Conservation (phyloP, 176 grass and related monocot species). For the Oryza meyeriana region DNA sequence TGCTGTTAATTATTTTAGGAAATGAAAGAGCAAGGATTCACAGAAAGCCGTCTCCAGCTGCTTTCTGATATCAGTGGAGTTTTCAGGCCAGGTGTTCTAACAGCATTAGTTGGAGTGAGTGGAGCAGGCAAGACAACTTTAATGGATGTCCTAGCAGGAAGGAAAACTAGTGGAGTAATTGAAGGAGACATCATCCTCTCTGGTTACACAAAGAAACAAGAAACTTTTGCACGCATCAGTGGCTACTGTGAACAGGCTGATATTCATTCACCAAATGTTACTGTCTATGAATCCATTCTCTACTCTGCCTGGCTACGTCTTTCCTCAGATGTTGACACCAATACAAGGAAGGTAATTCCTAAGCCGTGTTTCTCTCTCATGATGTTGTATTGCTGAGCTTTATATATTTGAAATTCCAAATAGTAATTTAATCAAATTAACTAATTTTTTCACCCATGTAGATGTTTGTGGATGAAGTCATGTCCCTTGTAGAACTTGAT, state of each 20-base stretch:
- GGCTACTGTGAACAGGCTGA: conserved; percentile 92
- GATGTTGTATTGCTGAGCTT: neutral
- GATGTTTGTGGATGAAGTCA: conserved; percentile 95
- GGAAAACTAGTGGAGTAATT: conserved; percentile 77
- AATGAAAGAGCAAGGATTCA: conserved; percentile 85
- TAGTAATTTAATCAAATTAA: neutral
- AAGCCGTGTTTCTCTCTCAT: neutral
- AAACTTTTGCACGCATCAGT: conserved; percentile 83
- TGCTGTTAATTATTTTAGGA: conserved; percentile 47
- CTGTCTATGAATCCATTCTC: conserved; percentile 69
- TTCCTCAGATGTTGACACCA: conserved; percentile 51
- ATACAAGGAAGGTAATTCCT: conserved; percentile 46
- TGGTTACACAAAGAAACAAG: conserved; percentile 77
- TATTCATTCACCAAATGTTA: conserved; percentile 87
- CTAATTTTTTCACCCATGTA: neutral
- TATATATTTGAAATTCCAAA: conserved; percentile 6
- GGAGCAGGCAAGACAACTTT: conserved; percentile 95
- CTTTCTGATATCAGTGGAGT: conserved; percentile 82
- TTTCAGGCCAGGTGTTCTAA: conserved; percentile 80
- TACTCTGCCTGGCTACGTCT: conserved; percentile 92
- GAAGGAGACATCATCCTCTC: conserved; percentile 79
- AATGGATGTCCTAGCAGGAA: conserved; percentile 93
- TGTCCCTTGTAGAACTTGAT: conserved; percentile 90
- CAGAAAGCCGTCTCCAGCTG: conserved; percentile 65
- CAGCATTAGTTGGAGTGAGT: conserved; percentile 88